Conservation (phyloP, 169 alveolate species). For the Pseudocohnilembus persalinus region DNA sequence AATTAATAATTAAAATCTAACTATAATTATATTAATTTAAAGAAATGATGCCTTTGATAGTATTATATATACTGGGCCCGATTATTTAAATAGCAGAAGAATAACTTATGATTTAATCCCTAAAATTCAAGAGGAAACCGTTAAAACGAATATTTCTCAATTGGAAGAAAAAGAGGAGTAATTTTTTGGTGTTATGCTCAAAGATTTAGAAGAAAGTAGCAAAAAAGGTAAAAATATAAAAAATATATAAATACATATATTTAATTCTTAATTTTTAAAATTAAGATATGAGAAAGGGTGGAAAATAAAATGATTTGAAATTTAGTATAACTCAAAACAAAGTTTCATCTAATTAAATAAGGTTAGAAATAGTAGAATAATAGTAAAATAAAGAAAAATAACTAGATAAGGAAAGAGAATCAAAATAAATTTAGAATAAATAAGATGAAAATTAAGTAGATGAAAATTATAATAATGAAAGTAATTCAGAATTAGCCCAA, state of each 20-base stretch:
- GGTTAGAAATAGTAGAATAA: background rate
- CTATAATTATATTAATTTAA: background rate
- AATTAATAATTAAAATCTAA: background rate
- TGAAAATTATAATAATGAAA: slow-evolving; percentile 1
- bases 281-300: background rate
- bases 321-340: background rate
- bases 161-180: background rate
- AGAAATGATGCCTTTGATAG: slow-evolving; percentile 25
- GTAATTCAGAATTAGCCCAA: no score
- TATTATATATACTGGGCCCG: slow-evolving; percentile 14
- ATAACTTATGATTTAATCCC: background rate
- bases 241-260: no score
- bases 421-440: background rate
- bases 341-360: background rate
- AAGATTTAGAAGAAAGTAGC: slow-evolving; percentile 26
- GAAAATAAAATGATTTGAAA: background rate
- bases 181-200: background rate
- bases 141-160: background rate
- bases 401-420: background rate
- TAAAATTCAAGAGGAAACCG: background rate
- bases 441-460: background rate
- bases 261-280: no score
- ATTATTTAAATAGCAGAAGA: slow-evolving; percentile 3
- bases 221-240: slow-evolving; percentile 5
- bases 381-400: no score